A percentile compares a stretch with the other conserved stretches of the same genome.
These are phyloP conservation scores for Vicia faba DNA, from an alignment of 306 rosid genomes.

Conservation along the genomic window DNA sequence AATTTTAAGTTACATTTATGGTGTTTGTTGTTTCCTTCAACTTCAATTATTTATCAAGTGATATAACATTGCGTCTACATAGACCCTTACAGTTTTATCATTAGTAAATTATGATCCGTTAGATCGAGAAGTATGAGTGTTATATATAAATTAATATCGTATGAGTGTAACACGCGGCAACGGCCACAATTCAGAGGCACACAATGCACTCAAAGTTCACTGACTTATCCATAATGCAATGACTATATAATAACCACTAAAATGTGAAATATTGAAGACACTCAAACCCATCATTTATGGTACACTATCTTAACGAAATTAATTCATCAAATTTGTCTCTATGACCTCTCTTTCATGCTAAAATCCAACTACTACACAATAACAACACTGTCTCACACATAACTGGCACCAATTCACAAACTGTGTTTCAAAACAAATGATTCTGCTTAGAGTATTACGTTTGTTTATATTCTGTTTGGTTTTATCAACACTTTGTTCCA, in stretches of 20 bases:
- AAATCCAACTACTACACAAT: conserved; percentile 30
- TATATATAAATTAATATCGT: no score
- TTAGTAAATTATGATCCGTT: no score
- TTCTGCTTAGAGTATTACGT: conserved; percentile 41
- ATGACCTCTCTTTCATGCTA: conserved; percentile 33
- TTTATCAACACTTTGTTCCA: conserved; percentile 45
- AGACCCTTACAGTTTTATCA: no score
- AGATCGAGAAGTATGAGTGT: no score
- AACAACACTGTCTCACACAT: conserved; percentile 32
- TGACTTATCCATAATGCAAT: conserved; percentile 48
- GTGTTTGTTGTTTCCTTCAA: conserved; percentile 1
- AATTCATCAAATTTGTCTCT: conserved; percentile 15
- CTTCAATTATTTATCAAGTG: neutral
- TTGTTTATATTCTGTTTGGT: conserved; percentile 46
- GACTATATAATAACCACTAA: conserved; percentile 51
- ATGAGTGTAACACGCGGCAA: neutral
- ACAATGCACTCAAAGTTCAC: conserved; percentile 33
- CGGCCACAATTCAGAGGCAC: neutral
- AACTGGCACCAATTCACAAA: conserved; percentile 25
- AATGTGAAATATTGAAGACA: conserved; percentile 37
- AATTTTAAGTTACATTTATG: conserved; percentile 32
- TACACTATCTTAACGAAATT: conserved; percentile 38
- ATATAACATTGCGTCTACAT: no score
- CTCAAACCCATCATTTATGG: conserved; percentile 36
- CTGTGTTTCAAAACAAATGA: conserved; percentile 47